These are phyloP conservation scores for Mycena metata DNA, from an alignment of 768 basidiomycete species.

Conservation along the genomic window DNA sequence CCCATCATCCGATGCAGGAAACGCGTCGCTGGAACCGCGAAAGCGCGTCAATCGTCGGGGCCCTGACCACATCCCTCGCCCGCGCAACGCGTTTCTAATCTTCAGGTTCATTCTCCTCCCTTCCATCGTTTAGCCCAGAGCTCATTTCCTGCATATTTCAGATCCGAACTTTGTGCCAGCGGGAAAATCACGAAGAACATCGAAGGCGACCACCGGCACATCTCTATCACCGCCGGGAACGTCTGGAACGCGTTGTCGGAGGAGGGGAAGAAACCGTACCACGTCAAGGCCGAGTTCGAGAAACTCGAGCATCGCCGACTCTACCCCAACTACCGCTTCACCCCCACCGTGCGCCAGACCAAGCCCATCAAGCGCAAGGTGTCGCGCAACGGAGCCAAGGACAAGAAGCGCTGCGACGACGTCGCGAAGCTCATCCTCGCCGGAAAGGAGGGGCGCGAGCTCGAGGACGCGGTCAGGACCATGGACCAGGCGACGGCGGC, in stretches of 20 bases:
- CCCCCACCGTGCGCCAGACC: conserved; percentile 58
- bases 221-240: conserved; percentile 68
- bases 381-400: conserved; percentile 63
- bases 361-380: conserved; percentile 65
- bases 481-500: conserved; percentile 43
- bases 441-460: conserved; percentile 64
- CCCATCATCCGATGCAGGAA: not conserved
- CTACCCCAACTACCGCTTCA: conserved; percentile 70
- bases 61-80: conserved; percentile 74
- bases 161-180: conserved; percentile 67
- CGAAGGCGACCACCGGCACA: conserved; percentile 70
- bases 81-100: conserved; percentile 88
- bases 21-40: conserved; percentile 15
- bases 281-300: conserved; percentile 63
- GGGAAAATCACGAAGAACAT: conserved; percentile 61
- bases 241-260: conserved; percentile 69
- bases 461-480: conserved; percentile 58
- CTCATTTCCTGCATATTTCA: conserved; percentile 43
- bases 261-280: conserved; percentile 64
- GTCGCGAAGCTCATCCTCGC: conserved; percentile 65
- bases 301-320: conserved; percentile 61
- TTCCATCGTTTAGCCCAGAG: conserved; percentile 52
- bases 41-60: conserved; percentile 39
- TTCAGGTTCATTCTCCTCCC: conserved; percentile 66
- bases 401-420: conserved; percentile 62